Evolutionary conservation across 2,329 filamentous ascomycete genomes (phyloP).

Genomic region (Diaporthe velutina): DNA sequence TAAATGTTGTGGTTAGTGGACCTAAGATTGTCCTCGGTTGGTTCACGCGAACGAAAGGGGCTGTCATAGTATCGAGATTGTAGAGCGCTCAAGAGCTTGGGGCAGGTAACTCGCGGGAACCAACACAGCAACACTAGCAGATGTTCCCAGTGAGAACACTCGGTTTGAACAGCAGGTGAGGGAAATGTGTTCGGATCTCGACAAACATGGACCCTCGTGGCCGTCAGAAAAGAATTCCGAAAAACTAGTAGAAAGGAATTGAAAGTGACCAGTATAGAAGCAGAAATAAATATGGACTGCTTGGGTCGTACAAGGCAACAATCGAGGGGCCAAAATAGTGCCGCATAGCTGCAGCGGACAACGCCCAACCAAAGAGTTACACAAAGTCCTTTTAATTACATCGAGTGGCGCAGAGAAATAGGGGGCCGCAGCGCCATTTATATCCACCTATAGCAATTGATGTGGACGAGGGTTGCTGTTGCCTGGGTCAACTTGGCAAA

Average conservation of each 20-base stretch:
- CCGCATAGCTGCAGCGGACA: neutral
- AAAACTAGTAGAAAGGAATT: neutral
- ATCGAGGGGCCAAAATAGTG: neutral
- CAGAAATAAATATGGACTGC: neutral
- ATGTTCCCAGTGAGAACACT: neutral
- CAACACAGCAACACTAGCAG: neutral
- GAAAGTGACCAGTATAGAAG: neutral
- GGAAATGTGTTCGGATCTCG: neutral
- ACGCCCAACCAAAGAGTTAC: neutral
- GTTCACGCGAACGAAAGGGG: neutral
- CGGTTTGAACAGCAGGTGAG: neutral
- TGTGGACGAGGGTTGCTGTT: neutral
- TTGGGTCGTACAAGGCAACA: neutral
- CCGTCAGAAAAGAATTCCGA: neutral
- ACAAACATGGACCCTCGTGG: neutral
- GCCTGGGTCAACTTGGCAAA: neutral
- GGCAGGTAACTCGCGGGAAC: neutral
- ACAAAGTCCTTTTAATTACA: neutral
- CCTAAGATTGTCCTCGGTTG: conserved; percentile 22
- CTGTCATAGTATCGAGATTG: neutral
- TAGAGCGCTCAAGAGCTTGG: neutral
- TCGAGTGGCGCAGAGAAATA: neutral
- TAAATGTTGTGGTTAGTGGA: conserved; percentile 24
- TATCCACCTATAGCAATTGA: neutral
- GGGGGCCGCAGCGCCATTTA: neutral